Evolutionary conservation across 2,329 filamentous ascomycete species (phyloP).

Genomic region (Venturia aucupariae): DNA sequence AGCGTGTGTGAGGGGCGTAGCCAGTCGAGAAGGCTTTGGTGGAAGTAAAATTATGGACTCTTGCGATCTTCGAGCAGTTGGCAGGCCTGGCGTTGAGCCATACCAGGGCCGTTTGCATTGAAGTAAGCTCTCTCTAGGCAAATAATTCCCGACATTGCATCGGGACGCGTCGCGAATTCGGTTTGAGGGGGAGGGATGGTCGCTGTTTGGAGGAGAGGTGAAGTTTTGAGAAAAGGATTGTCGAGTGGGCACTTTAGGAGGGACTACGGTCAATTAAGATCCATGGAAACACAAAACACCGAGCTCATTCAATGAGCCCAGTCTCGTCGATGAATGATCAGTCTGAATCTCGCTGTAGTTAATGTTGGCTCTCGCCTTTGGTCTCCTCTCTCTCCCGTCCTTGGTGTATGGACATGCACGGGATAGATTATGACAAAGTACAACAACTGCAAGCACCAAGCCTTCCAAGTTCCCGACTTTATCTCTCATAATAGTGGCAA

Average conservation of each 20-base stretch:
- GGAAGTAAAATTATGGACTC: conserved; percentile 24
- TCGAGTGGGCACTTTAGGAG: not conserved
- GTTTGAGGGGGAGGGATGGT: not conserved
- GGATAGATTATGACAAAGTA: too few species aligned
- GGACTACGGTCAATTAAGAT: not conserved
- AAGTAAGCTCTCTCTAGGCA: conserved; percentile 13
- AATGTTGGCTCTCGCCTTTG: too few species aligned
- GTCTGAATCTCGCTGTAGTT: too few species aligned
- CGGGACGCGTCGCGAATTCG: not conserved
- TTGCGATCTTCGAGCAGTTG: conserved; percentile 31
- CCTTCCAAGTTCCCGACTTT: too few species aligned
- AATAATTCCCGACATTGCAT: conserved; percentile 11
- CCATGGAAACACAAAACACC: not conserved
- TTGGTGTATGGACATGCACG: too few species aligned
- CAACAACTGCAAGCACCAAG: too few species aligned
- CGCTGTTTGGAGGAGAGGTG: not conserved
- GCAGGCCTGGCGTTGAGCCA: conserved; percentile 37
- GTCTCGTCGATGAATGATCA: too few species aligned
- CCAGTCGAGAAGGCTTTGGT: conserved; percentile 17
- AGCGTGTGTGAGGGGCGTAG: not conserved
- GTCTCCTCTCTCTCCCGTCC: too few species aligned
- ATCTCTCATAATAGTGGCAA: too few species aligned
- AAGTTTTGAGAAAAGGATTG: not conserved
- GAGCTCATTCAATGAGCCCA: not conserved
- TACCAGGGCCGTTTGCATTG: conserved; percentile 37